Evolutionary conservation across 768 basidiomycete species (phyloP).

Genomic region (Calocera cornea): DNA sequence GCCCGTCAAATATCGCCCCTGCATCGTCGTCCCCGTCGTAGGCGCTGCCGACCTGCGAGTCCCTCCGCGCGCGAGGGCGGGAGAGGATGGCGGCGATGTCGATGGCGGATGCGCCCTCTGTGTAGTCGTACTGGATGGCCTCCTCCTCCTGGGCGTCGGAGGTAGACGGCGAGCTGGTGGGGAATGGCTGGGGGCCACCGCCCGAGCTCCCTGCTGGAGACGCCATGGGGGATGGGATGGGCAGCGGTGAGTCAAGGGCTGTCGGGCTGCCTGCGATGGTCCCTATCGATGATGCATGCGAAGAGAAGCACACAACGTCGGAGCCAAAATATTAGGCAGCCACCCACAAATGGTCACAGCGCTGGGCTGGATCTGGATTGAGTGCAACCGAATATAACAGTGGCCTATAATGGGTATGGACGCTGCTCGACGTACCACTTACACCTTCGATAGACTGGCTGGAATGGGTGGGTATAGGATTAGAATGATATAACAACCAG

Average conservation of each 20-base stretch:
- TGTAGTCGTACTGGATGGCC: conserved; percentile 45
- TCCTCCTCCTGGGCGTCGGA: not conserved
- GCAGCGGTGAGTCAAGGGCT: not conserved
- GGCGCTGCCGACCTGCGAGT: conserved; percentile 49
- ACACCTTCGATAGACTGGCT: not conserved
- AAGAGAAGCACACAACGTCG: not conserved
- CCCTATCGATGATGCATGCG: not conserved
- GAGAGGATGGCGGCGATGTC: conserved; percentile 53
- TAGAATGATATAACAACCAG: not conserved
- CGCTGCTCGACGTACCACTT: too few relatives aligned
- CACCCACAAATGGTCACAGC: too few relatives aligned
- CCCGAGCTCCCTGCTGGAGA: not conserved
- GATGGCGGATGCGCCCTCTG: conserved; percentile 66
- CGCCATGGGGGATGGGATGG: not conserved
- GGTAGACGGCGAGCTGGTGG: not conserved
- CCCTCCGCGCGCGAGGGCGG: conserved; percentile 33
- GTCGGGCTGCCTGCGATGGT: not conserved
- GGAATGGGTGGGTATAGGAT: not conserved
- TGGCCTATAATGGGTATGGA: too few relatives aligned
- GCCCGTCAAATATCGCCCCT: conserved; percentile 56
- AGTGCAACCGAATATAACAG: too few relatives aligned
- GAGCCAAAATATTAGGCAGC: not conserved
- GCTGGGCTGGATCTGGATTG: too few relatives aligned
- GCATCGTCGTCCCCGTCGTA: conserved; percentile 39
- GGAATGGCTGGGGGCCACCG: not conserved